A percentile compares a stretch with the other conserved stretches of the same genome.
phyloP scores from a whole-genome alignment of 2,329 filamentous ascomycete species.

The Alternaria panax region DNA sequence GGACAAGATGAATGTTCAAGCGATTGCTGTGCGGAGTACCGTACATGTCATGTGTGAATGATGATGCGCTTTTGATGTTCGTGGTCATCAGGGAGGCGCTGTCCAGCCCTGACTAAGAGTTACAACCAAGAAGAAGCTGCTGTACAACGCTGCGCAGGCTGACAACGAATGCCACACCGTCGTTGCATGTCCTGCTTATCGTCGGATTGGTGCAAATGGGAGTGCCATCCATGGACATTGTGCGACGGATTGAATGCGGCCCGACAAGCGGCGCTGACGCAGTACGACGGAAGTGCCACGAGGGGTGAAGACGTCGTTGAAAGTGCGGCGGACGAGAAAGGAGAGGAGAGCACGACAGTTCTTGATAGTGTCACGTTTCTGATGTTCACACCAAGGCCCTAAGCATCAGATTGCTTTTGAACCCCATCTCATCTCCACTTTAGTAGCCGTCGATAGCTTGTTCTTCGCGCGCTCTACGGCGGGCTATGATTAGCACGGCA shows the following conservation, averaged over 20 bases:
- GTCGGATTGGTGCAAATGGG: background rate
- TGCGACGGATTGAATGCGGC: conserved; percentile 3
- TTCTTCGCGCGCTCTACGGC: conserved; percentile 12
- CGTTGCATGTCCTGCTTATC: background rate
- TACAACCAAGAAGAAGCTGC: background rate
- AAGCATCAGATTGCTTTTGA: background rate
- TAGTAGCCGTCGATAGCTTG: conserved; percentile 6
- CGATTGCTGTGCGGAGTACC: background rate
- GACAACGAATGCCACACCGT: background rate
- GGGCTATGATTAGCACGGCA: conserved; percentile 5
- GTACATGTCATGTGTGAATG: background rate
- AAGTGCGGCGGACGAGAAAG: background rate
- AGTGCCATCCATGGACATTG: background rate
- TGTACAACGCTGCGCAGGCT: conserved; percentile 6
- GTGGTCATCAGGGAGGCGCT: background rate
- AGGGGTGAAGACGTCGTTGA: background rate
- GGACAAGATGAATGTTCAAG: background rate
- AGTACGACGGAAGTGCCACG: conserved; percentile 3
- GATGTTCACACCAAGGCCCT: conserved; percentile 4
- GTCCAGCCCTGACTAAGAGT: conserved; percentile 1
- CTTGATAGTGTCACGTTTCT: background rate
- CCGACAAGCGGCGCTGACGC: background rate
- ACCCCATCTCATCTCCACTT: conserved; percentile 1
- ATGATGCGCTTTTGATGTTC: background rate
- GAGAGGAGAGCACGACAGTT: background rate